Conservation (phyloP, 495 filamentous ascomycete species). For the Friedmanniomyces endolithicus region DNA sequence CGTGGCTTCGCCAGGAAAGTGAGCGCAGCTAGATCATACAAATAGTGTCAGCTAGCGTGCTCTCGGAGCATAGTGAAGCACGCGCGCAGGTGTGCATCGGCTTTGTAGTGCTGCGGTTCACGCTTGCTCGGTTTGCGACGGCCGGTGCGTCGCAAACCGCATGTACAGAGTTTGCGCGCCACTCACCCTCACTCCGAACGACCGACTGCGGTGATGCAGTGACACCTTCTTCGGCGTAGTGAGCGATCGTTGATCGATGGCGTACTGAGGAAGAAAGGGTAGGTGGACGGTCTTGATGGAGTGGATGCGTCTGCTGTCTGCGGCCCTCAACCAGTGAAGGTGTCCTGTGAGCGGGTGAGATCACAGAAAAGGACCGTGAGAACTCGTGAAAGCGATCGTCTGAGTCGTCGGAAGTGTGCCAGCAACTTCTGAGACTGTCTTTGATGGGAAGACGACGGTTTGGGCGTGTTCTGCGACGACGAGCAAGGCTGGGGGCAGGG, state of each 20-base stretch:
- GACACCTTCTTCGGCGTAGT: background rate
- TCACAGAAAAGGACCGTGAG: constrained; percentile 26
- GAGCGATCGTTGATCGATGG: background rate
- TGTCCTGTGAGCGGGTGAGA: constrained; percentile 23
- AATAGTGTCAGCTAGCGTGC: background rate
- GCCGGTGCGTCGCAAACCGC: background rate
- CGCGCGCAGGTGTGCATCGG: background rate
- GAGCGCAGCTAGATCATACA: background rate
- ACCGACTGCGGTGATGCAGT: background rate
- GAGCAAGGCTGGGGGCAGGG: constrained; percentile 12
- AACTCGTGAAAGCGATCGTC: constrained; percentile 7
- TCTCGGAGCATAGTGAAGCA: background rate
- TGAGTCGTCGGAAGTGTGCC: constrained; percentile 14
- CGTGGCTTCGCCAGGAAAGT: background rate
- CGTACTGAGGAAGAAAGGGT: background rate
- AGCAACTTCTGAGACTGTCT: constrained; percentile 17
- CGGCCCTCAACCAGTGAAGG: constrained; percentile 31
- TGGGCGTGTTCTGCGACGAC: constrained; percentile 12
- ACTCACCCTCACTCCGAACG: constrained; percentile 19
- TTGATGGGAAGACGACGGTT: background rate
- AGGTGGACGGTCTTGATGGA: background rate
- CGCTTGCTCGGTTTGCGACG: background rate
- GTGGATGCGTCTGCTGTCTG: constrained; percentile 14
- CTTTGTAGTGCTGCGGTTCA: background rate
- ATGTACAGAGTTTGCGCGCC: constrained; percentile 1